Evolutionary conservation across 1,284 basidiomycete species (phyloP).

Genomic region (Moesziomyces sp.): DNA sequence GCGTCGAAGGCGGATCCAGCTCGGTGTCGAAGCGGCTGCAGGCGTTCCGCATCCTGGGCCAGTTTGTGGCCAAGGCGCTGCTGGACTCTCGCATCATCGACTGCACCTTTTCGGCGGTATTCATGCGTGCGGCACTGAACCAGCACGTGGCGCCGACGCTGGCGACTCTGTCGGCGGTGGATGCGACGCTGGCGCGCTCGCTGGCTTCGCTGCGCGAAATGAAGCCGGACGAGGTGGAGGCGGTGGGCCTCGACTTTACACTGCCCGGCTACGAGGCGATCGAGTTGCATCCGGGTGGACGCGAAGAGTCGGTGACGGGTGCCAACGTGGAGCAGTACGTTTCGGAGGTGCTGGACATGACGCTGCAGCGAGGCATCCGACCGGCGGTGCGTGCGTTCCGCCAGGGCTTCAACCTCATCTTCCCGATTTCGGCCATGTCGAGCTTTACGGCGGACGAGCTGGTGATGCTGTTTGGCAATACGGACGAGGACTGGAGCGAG

Average conservation of each 20-base stretch:
- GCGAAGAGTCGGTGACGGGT: slow-evolving; percentile 80
- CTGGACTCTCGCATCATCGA: slow-evolving; percentile 98
- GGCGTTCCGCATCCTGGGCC: slow-evolving; percentile 88
- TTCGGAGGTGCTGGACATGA: slow-evolving; percentile 70
- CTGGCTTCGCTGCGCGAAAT: slow-evolving; percentile 79
- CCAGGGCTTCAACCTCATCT: slow-evolving; percentile 76
- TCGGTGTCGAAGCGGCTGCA: slow-evolving; percentile 71
- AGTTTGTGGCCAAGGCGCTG: slow-evolving; percentile 97
- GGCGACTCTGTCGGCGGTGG: slow-evolving; percentile 79
- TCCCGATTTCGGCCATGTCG: slow-evolving; percentile 87
- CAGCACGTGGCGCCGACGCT: slow-evolving; percentile 84
- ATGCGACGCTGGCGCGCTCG: slow-evolving; percentile 84
- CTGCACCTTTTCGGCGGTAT: slow-evolving; percentile 89
- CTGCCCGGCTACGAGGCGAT: slow-evolving; percentile 89
- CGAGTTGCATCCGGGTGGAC: slow-evolving; percentile 85
- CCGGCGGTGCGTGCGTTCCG: slow-evolving; percentile 67
- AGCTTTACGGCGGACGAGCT: slow-evolving; percentile 95
- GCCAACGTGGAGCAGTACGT: slow-evolving; percentile 91
- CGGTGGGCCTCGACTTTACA: slow-evolving; percentile 93
- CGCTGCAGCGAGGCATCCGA: slow-evolving; percentile 62
- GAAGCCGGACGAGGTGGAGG: slow-evolving; percentile 76
- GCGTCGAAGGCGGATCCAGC: neutral
- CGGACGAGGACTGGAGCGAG: slow-evolving; percentile 76
- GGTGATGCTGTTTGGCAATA: slow-evolving; percentile 90
- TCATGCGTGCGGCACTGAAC: slow-evolving; percentile 86